Evolutionary conservation across 2,329 filamentous ascomycete genomes (phyloP).

Genomic region (Aureobasidium lini): DNA sequence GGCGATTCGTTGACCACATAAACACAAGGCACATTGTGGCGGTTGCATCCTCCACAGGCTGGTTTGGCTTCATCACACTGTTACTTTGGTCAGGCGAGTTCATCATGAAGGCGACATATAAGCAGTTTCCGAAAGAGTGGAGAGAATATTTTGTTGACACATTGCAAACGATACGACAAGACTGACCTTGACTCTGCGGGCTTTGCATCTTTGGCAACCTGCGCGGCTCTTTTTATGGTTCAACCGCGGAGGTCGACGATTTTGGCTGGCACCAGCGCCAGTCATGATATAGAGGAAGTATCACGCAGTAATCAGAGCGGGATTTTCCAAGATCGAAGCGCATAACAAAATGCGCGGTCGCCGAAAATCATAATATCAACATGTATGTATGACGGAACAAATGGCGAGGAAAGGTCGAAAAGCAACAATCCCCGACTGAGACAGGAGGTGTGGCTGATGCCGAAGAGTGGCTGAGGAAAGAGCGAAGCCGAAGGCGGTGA

Average conservation of each 20-base stretch:
- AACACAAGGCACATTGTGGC: slow-evolving; percentile 4
- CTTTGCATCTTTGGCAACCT: slow-evolving; percentile 10
- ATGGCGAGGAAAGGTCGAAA: not conserved
- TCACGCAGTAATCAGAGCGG: not conserved
- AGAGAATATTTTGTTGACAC: not conserved
- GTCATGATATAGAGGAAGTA: not conserved
- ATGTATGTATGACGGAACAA: not conserved
- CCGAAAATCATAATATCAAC: too few species aligned
- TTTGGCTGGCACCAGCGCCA: not conserved
- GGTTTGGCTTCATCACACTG: slow-evolving; percentile 10
- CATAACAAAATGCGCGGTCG: not conserved
- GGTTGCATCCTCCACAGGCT: not conserved
- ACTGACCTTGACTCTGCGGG: slow-evolving; percentile 9
- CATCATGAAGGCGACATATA: not conserved
- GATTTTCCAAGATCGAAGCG: not conserved
- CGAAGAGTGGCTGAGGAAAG: not conserved
- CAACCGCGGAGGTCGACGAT: not conserved
- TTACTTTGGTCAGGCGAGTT: not conserved
- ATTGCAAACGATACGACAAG: not conserved
- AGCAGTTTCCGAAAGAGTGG: too few species aligned
- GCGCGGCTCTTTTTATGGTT: slow-evolving; percentile 9
- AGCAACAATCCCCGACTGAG: not conserved
- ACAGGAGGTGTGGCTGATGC: not conserved
- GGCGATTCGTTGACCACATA: not conserved
- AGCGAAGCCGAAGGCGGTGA: not conserved